phyloP scores from a whole-genome alignment of 257 asterid species.

The Osmanthus fragrans region DNA sequence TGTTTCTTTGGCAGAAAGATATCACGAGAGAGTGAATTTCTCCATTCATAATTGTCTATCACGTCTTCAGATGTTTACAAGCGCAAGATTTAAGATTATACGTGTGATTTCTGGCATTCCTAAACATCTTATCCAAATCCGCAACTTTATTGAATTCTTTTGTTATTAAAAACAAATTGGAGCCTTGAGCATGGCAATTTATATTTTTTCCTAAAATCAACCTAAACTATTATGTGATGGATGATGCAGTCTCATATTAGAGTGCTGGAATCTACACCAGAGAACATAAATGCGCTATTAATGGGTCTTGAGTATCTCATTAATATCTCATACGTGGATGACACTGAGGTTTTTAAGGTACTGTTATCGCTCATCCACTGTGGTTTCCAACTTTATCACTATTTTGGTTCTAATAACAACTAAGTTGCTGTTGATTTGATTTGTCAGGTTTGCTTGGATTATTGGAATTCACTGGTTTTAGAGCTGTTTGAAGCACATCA shows the following conservation, averaged over 20 bases:
- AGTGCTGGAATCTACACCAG: slow-evolving; percentile 77
- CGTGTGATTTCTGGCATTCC: not conserved
- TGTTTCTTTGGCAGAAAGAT: not conserved
- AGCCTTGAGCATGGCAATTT: not conserved
- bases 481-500: slow-evolving; percentile 94
- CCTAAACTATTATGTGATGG: slow-evolving; percentile 14
- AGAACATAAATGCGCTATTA: slow-evolving; percentile 64
- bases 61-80: not conserved
- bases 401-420: not conserved
- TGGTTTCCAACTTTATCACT: slow-evolving; percentile 2
- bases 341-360: slow-evolving; percentile 99
- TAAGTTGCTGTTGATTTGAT: slow-evolving; percentile 13
- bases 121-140: slow-evolving; percentile 7
- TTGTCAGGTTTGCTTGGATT: slow-evolving; percentile 92
- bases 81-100: not conserved
- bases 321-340: slow-evolving; percentile 90
- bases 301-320: slow-evolving; percentile 92
- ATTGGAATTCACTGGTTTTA: slow-evolving; percentile 86
- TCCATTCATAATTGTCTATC: not conserved
- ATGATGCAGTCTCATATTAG: slow-evolving; percentile 75
- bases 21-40: not conserved
- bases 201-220: slow-evolving; percentile 1
- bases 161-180: slow-evolving; percentile 4
- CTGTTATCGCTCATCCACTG: not conserved
- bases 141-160: slow-evolving; percentile 3